Base-by-base conservation (phyloP, 257 asterid genomes). In the Linderniella brevidens region DNA sequence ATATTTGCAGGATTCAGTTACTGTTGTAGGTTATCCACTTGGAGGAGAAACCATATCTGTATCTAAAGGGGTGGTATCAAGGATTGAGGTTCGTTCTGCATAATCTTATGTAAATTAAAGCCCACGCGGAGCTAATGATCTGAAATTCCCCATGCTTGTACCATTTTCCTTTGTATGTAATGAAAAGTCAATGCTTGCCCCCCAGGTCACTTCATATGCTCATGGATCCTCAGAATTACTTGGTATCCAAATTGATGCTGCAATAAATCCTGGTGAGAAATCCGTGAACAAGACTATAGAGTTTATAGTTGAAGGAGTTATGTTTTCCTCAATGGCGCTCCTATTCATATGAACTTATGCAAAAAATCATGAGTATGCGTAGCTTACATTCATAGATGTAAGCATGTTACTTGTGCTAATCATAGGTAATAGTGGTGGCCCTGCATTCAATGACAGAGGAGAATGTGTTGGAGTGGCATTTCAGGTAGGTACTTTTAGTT, bases 1-100 rank as follows among this genome's bases (percentile, higher is more conserved):
- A 59, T 49, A 58, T 32, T 55, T 57, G 71, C 84, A 83, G 95
- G 95, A 87, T 63, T 55, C 92, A 0, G 97, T 88, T 49, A 88
- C 97, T 53, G 93, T 88, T 58, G 95, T 88, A 37, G 97, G 97
- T 25, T 88, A 88, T 70, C 97, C 97, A 0, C 95, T 88, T 59
- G 97, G 97, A 60, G 97, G 97, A 48, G 95, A 88, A 70, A 88
- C 97, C 54, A 88, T 88, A 59, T 88, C 95, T 37, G 97, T 88
- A 53, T 83, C 93, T 8, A 88, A 88, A 71, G 97, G 97, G 58
- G 97, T 88, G 16, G 97, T 88, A 42, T 88, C 97, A 40, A 74
- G 97, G 69, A 88, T 88, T 55, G 97, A 88, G 93, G 95, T 87
- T 51, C 64, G 80, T 68, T 60, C 32, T 25, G 4, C 32, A 25